Evolutionary conservation across 495 filamentous ascomycete genomes (phyloP).

Genomic region (Annulohypoxylon bovei): DNA sequence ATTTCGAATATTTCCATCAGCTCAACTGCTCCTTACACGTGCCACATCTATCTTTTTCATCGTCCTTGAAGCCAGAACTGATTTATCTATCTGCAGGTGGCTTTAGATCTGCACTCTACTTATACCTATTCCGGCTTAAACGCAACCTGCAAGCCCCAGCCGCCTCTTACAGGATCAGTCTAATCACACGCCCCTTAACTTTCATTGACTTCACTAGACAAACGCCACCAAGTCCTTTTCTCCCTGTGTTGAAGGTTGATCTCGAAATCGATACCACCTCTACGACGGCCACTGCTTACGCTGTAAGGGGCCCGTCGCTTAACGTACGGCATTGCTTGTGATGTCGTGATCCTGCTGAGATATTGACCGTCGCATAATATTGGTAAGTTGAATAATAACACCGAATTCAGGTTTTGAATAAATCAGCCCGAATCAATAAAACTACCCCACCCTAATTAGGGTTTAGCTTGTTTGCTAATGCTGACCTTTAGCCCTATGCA

Average conservation of each 20-base stretch:
- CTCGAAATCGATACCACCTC: neutral
- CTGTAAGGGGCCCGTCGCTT: neutral
- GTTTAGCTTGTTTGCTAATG: neutral
- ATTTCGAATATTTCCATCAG: constrained; percentile 3
- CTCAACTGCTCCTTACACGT: constrained; percentile 2
- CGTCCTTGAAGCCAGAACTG: constrained; percentile 25
- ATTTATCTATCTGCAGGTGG: constrained; percentile 41
- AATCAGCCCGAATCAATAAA: neutral
- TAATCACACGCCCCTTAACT: constrained; percentile 26
- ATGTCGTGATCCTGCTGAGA: neutral
- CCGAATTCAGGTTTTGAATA: too few relatives aligned
- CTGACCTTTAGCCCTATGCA: neutral
- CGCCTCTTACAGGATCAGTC: constrained; percentile 25
- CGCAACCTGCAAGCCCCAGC: constrained; percentile 38
- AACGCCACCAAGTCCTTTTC: constrained; percentile 10
- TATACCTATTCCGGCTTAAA: constrained; percentile 31
- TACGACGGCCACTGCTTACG: neutral
- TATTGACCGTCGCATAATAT: neutral
- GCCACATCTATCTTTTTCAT: constrained; percentile 5
- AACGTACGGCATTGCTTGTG: neutral
- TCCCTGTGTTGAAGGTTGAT: neutral
- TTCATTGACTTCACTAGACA: constrained; percentile 13
- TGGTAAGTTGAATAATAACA: neutral
- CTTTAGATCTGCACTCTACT: constrained; percentile 37
- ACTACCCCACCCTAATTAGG: neutral